These are phyloP conservation scores for Phytophthora foliorum DNA, from an alignment of 352 stramenopile genomes.

Conservation along the genomic window DNA sequence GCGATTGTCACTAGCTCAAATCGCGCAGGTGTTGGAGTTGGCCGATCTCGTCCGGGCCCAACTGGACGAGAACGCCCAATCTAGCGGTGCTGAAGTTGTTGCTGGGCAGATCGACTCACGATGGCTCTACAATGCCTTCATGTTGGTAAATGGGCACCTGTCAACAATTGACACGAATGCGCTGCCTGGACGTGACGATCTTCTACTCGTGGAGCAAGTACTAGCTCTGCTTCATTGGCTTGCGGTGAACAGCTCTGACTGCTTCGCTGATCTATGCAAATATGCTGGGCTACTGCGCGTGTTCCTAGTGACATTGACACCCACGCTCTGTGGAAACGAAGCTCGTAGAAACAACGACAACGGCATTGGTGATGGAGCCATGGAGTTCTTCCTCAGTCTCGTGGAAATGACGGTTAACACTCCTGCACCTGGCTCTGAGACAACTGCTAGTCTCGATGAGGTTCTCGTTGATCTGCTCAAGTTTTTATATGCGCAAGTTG, in stretches of 20 bases:
- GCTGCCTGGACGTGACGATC: neutral
- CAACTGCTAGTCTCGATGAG: constrained; percentile 43
- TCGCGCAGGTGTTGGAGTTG: constrained; percentile 50
- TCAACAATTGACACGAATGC: neutral
- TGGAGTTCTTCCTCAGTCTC: constrained; percentile 43
- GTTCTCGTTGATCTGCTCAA: constrained; percentile 49
- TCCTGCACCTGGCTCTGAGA: constrained; percentile 27
- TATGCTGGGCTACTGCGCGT: constrained; percentile 36
- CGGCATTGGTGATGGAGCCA: constrained; percentile 4
- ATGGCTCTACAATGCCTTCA: constrained; percentile 38
- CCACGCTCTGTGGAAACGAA: constrained; percentile 24
- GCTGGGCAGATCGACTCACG: constrained; percentile 33
- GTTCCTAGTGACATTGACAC: constrained; percentile 32
- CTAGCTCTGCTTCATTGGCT: constrained; percentile 49
- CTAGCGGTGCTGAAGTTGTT: constrained; percentile 5
- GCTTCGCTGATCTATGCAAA: constrained; percentile 42
- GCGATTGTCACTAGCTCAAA: constrained; percentile 36
- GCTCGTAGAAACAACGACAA: neutral
- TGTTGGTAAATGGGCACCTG: constrained; percentile 26
- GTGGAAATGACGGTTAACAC: constrained; percentile 46
- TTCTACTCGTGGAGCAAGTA: constrained; percentile 42
- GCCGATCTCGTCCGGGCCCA: constrained; percentile 24
- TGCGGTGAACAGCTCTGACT: constrained; percentile 22
- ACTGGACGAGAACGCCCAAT: constrained; percentile 29
- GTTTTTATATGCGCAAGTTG: constrained; percentile 56